Evolutionary conservation across 352 stramenopile genomes (phyloP), one percentile per base, ranked within the genome.

Genomic region (Phytophthora ramorum): DNA sequence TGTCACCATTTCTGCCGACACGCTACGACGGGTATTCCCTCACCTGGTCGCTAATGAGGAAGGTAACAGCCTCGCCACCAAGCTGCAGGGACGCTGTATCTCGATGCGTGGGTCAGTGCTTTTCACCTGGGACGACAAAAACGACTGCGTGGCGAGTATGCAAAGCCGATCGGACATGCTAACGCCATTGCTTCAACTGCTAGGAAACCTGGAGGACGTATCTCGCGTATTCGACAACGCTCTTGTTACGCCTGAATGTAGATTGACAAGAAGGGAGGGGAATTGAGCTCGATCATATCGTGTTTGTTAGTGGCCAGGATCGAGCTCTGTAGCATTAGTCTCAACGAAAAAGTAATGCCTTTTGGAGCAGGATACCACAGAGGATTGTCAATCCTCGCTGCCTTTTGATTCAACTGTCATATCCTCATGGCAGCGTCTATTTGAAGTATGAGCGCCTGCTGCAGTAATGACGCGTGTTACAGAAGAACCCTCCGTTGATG

Each of bases 121-220:
- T 7, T 61, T 67, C 34, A 22, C 49, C 3, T 67, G 51, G 50
- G 43, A 62, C 26, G 7, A 10, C 8, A 28, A 13, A 3, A 50
- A 14, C 4, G 37, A 16, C 22, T 26, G 50, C 34, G 37, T 51
- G 13, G 24, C 7, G 43, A 49, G 44, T 3, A 51, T 57, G 49
- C 34, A 19, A 26, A 55, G 40, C 24, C 30, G 49, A 50, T 48
- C 44, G 16, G 59, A 62, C 17, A 44, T 67, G 49, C 4, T 66
- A 9, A 55, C 49, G 14, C 41, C 58, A 34, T 35, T 66, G 17
- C 41, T 60, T 5, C 17, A 48, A 7, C 6, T 66, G 2, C 7
- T 66, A 8, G 43, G 44, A 13, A 68, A 37, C 46, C 14, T 68
- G 34, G 16, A 38, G 8, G 26, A 51, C 13, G 50, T 52, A 26